A percentile compares a stretch with the other conserved stretches of the same genome.
Evolutionary conservation across 768 basidiomycete genomes (phyloP).

Genomic region (Strobilomyces dryophilus): DNA sequence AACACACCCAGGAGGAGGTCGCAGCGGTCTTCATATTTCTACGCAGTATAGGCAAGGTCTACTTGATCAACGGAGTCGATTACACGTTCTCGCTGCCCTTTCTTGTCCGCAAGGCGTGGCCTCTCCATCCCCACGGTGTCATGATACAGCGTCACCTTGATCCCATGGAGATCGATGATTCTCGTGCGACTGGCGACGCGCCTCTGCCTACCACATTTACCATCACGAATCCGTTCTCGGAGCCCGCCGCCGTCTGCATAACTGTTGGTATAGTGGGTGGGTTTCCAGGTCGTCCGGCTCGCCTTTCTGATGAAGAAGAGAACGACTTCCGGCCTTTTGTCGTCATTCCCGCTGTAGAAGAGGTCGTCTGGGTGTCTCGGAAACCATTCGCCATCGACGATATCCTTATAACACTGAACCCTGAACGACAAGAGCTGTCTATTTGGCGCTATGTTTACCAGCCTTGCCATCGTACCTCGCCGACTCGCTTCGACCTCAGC

Average conservation of each 20-base stretch:
- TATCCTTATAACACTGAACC: constrained; percentile 56
- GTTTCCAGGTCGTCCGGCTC: constrained; percentile 29
- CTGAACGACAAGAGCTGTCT: constrained; percentile 48
- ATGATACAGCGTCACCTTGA: constrained; percentile 75
- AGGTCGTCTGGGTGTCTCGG: constrained; percentile 58
- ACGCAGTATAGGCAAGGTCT: constrained; percentile 69
- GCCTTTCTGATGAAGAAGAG: constrained; percentile 53
- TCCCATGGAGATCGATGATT: constrained; percentile 61
- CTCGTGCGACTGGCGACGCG: constrained; percentile 58
- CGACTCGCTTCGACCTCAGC: constrained; percentile 52
- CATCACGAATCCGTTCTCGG: constrained; percentile 71
- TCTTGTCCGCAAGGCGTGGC: constrained; percentile 75
- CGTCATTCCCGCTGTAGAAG: constrained; percentile 59
- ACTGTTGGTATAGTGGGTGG: constrained; percentile 56
- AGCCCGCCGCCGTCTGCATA: constrained; percentile 67
- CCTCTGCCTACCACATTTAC: constrained; percentile 79
- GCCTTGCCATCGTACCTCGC: constrained; percentile 38
- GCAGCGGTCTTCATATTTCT: constrained; percentile 75
- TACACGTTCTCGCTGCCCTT: constrained; percentile 81
- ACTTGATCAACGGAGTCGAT: constrained; percentile 63
- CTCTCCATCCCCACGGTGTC: constrained; percentile 72
- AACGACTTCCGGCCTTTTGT: constrained; percentile 46
- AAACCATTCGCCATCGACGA: constrained; percentile 40
- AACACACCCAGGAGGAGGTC: constrained; percentile 35
- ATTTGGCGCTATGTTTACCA: constrained; percentile 73